A percentile compares a stretch with the other conserved stretches of the same genome.
Conservation (phyloP, 768 basidiomycete genomes). For the Fomitopsis pulvina region DNA sequence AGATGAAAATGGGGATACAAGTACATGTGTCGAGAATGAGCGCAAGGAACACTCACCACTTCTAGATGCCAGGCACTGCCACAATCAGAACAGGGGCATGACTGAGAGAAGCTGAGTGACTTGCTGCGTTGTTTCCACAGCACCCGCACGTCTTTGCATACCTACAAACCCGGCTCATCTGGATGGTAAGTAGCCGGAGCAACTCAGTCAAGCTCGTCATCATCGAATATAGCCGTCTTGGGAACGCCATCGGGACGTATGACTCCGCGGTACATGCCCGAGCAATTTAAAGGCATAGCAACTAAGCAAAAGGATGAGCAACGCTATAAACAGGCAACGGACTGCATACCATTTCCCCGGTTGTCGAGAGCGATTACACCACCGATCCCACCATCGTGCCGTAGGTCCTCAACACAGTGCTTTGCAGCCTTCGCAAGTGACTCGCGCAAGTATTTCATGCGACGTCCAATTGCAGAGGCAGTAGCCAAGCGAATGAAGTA, state of each 20-base stretch:
- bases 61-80: too few relatives aligned
- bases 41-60: too few relatives aligned
- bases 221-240: conserved; percentile 70
- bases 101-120: too few relatives aligned
- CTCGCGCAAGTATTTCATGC: conserved; percentile 56
- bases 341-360: conserved; percentile 53
- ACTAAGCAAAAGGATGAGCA: conserved; percentile 34
- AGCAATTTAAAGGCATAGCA: conserved; percentile 66
- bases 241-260: conserved; percentile 63
- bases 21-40: too few relatives aligned
- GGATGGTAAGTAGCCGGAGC: neutral
- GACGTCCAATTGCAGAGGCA: conserved; percentile 57
- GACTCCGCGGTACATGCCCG: conserved; percentile 80
- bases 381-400: conserved; percentile 54
- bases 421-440: conserved; percentile 48
- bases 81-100: too few relatives aligned
- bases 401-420: conserved; percentile 51
- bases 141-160: too few relatives aligned
- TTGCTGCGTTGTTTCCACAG: too few relatives aligned
- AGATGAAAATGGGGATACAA: too few relatives aligned
- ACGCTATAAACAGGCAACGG: neutral
- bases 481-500: conserved; percentile 72
- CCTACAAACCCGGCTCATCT: too few relatives aligned
- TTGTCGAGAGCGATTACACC: conserved; percentile 72
- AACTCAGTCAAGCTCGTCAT: conserved; percentile 38